Evolutionary conservation across 2,329 filamentous ascomycete genomes (phyloP), one percentile per base, ranked within the genome.

Genomic region (Byssoonygena ceratinophila): DNA sequence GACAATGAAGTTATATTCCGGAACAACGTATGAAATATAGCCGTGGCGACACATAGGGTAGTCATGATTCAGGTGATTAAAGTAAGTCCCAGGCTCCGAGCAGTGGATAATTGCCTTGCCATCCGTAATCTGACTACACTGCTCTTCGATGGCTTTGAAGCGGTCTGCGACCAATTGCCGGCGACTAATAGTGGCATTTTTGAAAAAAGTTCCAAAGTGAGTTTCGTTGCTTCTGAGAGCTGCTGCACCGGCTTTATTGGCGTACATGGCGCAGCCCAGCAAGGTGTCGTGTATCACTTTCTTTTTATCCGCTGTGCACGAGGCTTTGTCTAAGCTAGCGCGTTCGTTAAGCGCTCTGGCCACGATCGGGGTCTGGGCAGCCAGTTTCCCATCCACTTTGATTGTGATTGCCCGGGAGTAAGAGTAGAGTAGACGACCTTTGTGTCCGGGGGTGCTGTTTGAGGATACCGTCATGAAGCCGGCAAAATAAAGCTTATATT

Each of bases 361-460:
- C 11, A 36, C n/a, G n/a, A 36, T 12, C 5, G 34, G 11, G 4
- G 34, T 12, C 12, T 36, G 5, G 9, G 37, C 37, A 9, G 27
- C 27, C 27, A 29, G 27, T 9, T 29, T 29, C 5, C 77, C 80
- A 57, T 85, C 75, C 40, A 85, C 71, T 5, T 72, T 66, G 55
- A 82, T 71, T 49, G 71, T 72, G 46, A 85, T 65, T 14, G 73
- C 71, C 67, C 85, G 84, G 61, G 77, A 81, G 48, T 72, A n/a
- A n/a, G n/a, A 67, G 68, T 77, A 85, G 9, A 74, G 64, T 2
- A 84, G 64, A 43, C 73, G 74, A 45, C 77, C 79, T 9, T 74
- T 65, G 32, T 85, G 72, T 39, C 74, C 68, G 44, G 72, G 79
- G 14, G 72, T 74, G 60, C 74, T 70, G 40, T 69, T 69, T 27